Evolutionary conservation across 176 grass and related monocot genomes (phyloP).

Genomic region (Oryza rufipogon): DNA sequence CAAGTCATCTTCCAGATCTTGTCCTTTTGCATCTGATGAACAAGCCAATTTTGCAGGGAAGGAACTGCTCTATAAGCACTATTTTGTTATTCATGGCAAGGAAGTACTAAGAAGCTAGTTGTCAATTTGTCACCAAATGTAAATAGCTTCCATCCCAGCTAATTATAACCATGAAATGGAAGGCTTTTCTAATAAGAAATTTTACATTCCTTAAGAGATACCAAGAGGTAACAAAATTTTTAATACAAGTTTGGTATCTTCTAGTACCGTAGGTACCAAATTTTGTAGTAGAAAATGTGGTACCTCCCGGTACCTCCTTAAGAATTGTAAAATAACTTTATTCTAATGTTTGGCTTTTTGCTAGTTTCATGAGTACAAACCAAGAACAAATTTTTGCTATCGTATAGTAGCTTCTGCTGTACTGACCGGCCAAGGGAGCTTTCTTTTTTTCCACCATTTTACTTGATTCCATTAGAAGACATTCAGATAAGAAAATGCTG

Average conservation of each 20-base stretch:
- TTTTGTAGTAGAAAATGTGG: no score
- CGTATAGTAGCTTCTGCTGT: neutral
- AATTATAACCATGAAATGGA: constrained; percentile 20
- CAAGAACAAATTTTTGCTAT: neutral
- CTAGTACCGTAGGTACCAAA: no score
- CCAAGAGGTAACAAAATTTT: no score
- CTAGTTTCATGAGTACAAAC: constrained; percentile 7
- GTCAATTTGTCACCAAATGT: constrained; percentile 4
- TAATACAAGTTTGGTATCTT: no score
- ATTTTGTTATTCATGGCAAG: constrained; percentile 3
- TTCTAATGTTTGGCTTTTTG: constrained; percentile 26
- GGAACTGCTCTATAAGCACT: neutral
- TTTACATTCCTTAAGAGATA: no score
- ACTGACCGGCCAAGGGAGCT: neutral
- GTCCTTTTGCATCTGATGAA: neutral
- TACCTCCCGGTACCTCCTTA: no score
- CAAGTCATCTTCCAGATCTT: constrained; percentile 26
- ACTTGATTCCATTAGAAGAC: neutral
- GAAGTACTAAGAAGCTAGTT: constrained; percentile 2
- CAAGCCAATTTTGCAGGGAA: neutral
- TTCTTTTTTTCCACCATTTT: neutral
- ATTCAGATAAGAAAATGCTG: neutral
- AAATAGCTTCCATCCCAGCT: neutral
- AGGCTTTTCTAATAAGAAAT: neutral
- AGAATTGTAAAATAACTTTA: no score